phyloP scores from a whole-genome alignment of 2,329 filamentous ascomycete genomes.

The Emmonsia crescens region DNA sequence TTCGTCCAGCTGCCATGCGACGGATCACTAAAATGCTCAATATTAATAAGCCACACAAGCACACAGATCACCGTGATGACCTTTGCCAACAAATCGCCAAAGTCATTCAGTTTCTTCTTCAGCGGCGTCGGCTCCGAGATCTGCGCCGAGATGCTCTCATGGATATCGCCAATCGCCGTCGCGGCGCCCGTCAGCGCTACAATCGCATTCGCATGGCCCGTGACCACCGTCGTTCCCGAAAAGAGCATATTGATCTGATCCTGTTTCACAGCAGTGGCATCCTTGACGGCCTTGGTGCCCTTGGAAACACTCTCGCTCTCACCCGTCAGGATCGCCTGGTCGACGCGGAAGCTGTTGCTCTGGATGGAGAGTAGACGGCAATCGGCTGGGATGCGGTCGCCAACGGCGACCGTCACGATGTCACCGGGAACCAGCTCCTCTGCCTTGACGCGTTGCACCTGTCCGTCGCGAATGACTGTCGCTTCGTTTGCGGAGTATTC shows the following conservation, averaged over 20 bases:
- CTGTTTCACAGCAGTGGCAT: constrained; percentile 83
- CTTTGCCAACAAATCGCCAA: constrained; percentile 91
- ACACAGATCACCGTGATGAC: constrained; percentile 97
- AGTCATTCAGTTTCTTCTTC: constrained; percentile 98
- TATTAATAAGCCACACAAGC: constrained; percentile 96
- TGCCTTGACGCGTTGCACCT: constrained; percentile 75
- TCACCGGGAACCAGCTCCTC: constrained; percentile 95
- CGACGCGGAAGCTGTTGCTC: constrained; percentile 94
- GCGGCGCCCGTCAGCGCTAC: constrained; percentile 81
- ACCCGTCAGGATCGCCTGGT: constrained; percentile 93
- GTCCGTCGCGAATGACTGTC: constrained; percentile 79
- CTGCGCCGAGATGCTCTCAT: constrained; percentile 95
- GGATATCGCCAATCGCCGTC: constrained; percentile 96
- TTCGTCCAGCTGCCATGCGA: constrained; percentile 90
- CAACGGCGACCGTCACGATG: constrained; percentile 75
- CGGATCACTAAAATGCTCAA: constrained; percentile 91
- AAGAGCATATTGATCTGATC: constrained; percentile 98
- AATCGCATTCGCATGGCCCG: constrained; percentile 79
- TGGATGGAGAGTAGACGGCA: constrained; percentile 82
- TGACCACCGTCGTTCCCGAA: constrained; percentile 94
- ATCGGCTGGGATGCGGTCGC: constrained; percentile 88
- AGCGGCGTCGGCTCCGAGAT: constrained; percentile 95
- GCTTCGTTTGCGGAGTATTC: constrained; percentile 99
- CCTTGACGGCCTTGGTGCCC: constrained; percentile 57
- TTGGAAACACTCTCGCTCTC: constrained; percentile 97